These are phyloP conservation scores for Carallia brachiata DNA, from an alignment of 345 rosid species.

Conservation along the genomic window DNA sequence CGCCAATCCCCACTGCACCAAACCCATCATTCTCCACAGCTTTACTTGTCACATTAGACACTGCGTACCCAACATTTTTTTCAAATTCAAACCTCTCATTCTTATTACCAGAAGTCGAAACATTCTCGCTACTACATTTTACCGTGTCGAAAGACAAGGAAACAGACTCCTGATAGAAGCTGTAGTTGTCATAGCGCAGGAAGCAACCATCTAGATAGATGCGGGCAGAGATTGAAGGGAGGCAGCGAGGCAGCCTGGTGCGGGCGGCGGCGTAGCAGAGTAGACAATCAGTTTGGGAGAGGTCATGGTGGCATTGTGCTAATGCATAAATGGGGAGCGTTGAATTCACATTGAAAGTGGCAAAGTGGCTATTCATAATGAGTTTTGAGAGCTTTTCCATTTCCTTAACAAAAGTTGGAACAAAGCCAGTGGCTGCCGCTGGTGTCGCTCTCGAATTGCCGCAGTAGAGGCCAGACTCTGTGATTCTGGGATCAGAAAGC, in stretches of 20 bases:
- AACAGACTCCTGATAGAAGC: constrained; percentile 44
- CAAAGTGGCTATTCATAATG: constrained; percentile 35
- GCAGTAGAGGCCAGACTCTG: constrained; percentile 42
- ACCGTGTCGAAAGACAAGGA: constrained; percentile 31
- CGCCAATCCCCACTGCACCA: constrained; percentile 22
- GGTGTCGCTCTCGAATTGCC: constrained; percentile 16
- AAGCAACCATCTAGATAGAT: constrained; percentile 68
- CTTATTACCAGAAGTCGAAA: not conserved
- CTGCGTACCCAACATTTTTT: constrained; percentile 22
- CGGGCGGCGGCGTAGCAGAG: constrained; percentile 56
- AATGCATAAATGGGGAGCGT: constrained; percentile 34
- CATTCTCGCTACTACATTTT: constrained; percentile 27
- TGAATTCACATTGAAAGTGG: constrained; percentile 23
- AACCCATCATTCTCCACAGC: constrained; percentile 40
- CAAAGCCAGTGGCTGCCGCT: not conserved
- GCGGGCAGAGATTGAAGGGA: constrained; percentile 42
- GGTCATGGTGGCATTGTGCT: constrained; percentile 60
- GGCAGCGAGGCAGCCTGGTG: constrained; percentile 57
- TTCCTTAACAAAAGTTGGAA: constrained; percentile 44
- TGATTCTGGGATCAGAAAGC: constrained; percentile 32
- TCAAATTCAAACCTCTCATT: not conserved
- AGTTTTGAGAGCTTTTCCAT: constrained; percentile 39
- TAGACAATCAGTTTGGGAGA: constrained; percentile 59
- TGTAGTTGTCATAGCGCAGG: constrained; percentile 53
- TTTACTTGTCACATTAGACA: constrained; percentile 30